Base-by-base conservation (phyloP, 805 yeast species). In the Yamadazyma laniorum region DNA sequence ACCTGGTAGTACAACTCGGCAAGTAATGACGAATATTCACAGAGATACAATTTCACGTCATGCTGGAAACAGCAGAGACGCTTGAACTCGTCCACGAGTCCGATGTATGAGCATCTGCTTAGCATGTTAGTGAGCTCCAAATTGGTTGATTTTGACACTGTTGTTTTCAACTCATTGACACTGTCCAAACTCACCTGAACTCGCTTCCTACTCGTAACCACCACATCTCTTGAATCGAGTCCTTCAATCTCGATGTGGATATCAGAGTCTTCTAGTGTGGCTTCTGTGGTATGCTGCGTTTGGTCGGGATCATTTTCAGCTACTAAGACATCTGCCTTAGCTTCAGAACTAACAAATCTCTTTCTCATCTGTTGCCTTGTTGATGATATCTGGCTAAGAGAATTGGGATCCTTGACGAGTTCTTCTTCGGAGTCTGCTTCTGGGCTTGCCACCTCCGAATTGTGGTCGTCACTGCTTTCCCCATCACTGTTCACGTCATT, bases 11-110 rank as follows among this genome's bases (percentile, higher is more conserved):
- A 89, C 39, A 88, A 67, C 44, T 85, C 87, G 43, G 63, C 60
- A 19, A 82, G 67, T 1, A 86, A 55, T 0, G 85, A 72, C 0
- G 82, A 87, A 58, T 88, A 93, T 58, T 91, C 96, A 14, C 91
- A 79, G 17, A 93, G 60, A 54, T 75, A 83, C 11, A 93, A 65
- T 41, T 80, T 79, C 6, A 89, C 83, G 49, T 83, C 96, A 53
- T 80, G 75, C 56, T 93, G 99, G 30, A 91, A 68, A n/a, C 95
- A 84, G 11, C 85, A 81, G 15, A 91, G 64, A 30, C 97, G 65
- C 44, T 78, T 74, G 9, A 61, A 53, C 8, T 74, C 74, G 55
- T 91, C 98, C 2, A 86, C 90, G 3, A 91, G 62, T 0, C 99
- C 99, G 6, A 93, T 82, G 53, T 74, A 86, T 0, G 82, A 77